phyloP scores from a whole-genome alignment of 2,329 filamentous ascomycete genomes.

The Fusarium paranaense region DNA sequence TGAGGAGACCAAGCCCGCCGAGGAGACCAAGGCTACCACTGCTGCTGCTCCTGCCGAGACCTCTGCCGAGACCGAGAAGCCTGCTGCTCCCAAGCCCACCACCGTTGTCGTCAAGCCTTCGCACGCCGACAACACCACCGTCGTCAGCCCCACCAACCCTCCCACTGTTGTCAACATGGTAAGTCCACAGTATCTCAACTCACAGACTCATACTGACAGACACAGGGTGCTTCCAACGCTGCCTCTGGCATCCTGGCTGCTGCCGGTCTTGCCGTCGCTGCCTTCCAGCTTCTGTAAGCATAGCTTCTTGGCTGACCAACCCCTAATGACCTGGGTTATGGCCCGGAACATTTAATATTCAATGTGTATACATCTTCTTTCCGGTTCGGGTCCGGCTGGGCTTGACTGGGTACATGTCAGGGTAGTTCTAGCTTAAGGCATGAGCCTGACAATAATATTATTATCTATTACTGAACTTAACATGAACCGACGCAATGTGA shows the following conservation, averaged over 20 bases:
- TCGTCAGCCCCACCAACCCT: background rate
- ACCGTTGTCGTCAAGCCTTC: background rate
- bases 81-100: constrained; percentile 6
- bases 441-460: background rate
- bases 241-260: background rate
- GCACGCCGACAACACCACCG: background rate
- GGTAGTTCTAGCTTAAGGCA: background rate
- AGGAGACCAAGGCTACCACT: background rate
- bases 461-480: background rate
- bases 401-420: background rate
- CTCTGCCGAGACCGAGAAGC: background rate
- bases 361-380: constrained; percentile 3
- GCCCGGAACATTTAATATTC: background rate
- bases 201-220: background rate
- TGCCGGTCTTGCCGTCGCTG: background rate
- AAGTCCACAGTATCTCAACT: background rate
- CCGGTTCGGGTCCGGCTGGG: background rate
- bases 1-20: background rate
- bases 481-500: background rate
- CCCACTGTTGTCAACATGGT: constrained; percentile 1
- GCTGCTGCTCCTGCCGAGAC: background rate
- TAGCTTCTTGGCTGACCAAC: background rate
- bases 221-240: background rate
- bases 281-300: constrained; percentile 10
- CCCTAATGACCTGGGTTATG: constrained; percentile 5